Evolutionary conservation across 2,329 filamentous ascomycete species (phyloP).

Genomic region (Colletotrichum sp.): DNA sequence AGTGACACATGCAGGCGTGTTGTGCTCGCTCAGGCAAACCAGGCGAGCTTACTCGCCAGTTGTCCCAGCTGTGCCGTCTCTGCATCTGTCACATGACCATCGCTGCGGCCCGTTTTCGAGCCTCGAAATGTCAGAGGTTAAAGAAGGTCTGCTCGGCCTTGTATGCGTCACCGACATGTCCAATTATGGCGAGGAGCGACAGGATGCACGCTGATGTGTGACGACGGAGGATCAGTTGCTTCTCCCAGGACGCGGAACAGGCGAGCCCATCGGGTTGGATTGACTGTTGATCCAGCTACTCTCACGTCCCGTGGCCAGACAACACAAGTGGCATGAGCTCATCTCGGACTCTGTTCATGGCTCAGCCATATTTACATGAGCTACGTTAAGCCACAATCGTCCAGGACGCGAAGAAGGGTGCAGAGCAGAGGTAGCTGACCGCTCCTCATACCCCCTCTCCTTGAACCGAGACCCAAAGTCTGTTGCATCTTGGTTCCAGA

Average conservation of each 20-base stretch:
- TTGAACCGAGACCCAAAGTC: neutral
- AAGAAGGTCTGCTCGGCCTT: neutral
- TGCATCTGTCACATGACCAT: neutral
- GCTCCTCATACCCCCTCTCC: neutral
- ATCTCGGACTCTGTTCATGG: neutral
- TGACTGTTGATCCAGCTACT: constrained; percentile 6
- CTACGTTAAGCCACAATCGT: neutral
- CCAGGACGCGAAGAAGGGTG: neutral
- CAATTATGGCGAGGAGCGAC: neutral
- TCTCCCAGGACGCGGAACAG: constrained; percentile 9
- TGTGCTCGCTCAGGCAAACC: neutral
- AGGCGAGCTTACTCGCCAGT: neutral
- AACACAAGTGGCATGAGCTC: neutral
- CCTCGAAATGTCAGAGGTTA: neutral
- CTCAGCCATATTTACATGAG: constrained; percentile 9
- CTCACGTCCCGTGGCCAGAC: neutral
- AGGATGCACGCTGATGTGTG: neutral
- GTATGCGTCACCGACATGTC: neutral
- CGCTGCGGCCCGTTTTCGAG: neutral
- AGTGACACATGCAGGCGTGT: neutral
- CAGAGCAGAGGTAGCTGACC: neutral
- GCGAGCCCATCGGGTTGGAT: constrained; percentile 14
- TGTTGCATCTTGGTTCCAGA: neutral
- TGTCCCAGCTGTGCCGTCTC: neutral
- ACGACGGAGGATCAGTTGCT: constrained; percentile 12